These are phyloP conservation scores for Antrodiella citrinella DNA, from an alignment of 768 basidiomycete genomes.

Conservation along the genomic window DNA sequence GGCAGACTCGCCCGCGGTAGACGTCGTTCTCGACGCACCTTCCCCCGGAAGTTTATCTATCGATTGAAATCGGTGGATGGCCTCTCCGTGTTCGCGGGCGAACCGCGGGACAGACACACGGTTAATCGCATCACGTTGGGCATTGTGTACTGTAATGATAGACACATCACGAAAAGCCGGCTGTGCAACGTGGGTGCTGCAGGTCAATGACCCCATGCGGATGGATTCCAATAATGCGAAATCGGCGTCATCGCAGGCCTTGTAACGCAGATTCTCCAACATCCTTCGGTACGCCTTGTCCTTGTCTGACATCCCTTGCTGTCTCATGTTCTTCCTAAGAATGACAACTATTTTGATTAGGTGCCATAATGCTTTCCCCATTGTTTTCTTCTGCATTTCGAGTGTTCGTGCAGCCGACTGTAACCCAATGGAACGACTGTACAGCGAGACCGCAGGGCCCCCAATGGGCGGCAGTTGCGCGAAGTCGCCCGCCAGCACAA, in stretches of 20 bases:
- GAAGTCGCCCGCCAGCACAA: slow-evolving; percentile 41
- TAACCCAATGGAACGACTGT: neutral
- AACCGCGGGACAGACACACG: slow-evolving; percentile 21
- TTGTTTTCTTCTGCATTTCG: neutral
- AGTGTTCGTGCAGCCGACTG: neutral
- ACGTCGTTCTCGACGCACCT: too few relatives aligned
- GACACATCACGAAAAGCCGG: slow-evolving; percentile 23
- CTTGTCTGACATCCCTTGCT: slow-evolving; percentile 7
- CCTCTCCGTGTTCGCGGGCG: too few relatives aligned
- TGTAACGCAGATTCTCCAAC: slow-evolving; percentile 32
- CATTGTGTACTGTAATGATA: slow-evolving; percentile 25
- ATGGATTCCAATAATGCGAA: slow-evolving; percentile 25
- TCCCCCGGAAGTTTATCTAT: too few relatives aligned
- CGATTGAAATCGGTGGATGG: slow-evolving; percentile 3
- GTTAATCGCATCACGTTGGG: slow-evolving; percentile 31
- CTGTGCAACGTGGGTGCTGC: slow-evolving; percentile 7
- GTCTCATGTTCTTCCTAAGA: slow-evolving; percentile 13
- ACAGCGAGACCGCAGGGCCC: neutral
- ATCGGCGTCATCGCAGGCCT: slow-evolving; percentile 30
- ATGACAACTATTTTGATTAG: slow-evolving; percentile 14
- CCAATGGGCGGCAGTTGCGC: slow-evolving; percentile 28
- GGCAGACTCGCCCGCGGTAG: too few relatives aligned
- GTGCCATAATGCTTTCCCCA: slow-evolving; percentile 15
- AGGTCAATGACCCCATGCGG: slow-evolving; percentile 21
- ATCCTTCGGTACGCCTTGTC: slow-evolving; percentile 24